These are phyloP conservation scores for Cucurbita moschata DNA, from an alignment of 306 rosid species.

Conservation along the genomic window DNA sequence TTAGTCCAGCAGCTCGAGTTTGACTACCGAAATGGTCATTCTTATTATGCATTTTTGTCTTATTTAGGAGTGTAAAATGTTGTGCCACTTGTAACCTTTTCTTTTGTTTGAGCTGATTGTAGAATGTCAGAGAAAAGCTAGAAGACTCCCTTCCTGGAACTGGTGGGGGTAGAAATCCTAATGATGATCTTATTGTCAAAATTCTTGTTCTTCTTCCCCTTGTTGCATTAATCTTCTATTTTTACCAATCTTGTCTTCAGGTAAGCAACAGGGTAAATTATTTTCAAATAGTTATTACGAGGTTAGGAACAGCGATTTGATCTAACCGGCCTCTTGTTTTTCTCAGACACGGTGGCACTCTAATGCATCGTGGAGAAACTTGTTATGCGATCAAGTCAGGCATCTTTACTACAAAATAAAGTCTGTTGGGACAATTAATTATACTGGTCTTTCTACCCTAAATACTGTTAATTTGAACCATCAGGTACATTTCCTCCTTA, in stretches of 20 bases:
- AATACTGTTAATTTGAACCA: conserved; percentile 28
- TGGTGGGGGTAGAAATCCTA: conserved; percentile 72
- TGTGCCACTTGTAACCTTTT: neutral
- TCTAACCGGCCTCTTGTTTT: conserved; percentile 11
- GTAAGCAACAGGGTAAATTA: conserved; percentile 28
- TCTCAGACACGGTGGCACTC: conserved; percentile 41
- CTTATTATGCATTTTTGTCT: neutral
- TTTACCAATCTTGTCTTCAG: conserved; percentile 46
- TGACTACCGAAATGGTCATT: neutral
- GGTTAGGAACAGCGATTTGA: neutral
- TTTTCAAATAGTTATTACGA: neutral
- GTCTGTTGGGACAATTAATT: conserved; percentile 45
- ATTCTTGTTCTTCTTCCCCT: conserved; percentile 63
- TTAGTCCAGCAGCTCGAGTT: neutral
- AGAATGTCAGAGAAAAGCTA: conserved; percentile 73
- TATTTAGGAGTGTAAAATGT: neutral
- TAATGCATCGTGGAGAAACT: conserved; percentile 46
- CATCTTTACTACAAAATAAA: conserved; percentile 64
- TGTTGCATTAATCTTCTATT: conserved; percentile 46
- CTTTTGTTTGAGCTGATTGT: conserved; percentile 15
- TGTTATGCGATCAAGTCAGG: conserved; percentile 46
- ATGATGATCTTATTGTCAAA: conserved; percentile 60
- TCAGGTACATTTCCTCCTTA: conserved; percentile 36
- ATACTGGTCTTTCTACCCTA: conserved; percentile 41
- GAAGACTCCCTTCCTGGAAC: conserved; percentile 85